Conservation (phyloP, 257 asterid species). For the Przewalskia tangutica region DNA sequence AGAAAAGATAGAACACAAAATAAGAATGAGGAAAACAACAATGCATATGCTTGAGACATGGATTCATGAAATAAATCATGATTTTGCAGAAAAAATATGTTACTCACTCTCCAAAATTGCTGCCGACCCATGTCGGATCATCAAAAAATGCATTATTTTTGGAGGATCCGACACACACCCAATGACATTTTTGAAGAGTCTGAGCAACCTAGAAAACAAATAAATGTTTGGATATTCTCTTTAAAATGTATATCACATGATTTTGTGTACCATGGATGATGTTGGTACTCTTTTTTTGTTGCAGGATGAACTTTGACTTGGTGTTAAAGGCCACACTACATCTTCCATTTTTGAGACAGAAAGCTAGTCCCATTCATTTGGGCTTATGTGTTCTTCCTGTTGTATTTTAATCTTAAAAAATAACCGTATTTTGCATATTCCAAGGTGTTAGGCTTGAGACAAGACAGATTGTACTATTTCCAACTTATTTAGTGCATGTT, state of each 20-base stretch:
- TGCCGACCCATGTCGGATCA: too few relatives aligned
- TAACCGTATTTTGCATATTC: neutral
- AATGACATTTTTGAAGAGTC: too few relatives aligned
- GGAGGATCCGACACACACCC: too few relatives aligned
- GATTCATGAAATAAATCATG: neutral
- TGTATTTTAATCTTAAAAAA: neutral
- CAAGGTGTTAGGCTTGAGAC: neutral
- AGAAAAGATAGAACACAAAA: neutral
- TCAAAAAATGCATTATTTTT: too few relatives aligned
- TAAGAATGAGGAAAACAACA: neutral
- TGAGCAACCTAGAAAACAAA: too few relatives aligned
- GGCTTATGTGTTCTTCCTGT: neutral
- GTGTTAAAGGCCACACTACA: neutral
- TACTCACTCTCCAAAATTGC: too few relatives aligned
- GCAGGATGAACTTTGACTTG: slow-evolving; percentile 4
- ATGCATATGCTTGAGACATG: neutral
- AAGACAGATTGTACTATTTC: neutral
- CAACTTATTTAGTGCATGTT: neutral
- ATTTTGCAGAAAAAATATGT: neutral
- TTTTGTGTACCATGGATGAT: neutral
- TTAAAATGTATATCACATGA: neutral
- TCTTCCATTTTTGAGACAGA: neutral
- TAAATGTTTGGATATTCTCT: neutral
- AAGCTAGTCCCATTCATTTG: neutral
- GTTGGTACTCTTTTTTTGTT: neutral